Evolutionary conservation across 2,329 filamentous ascomycete species (phyloP), one percentile per base, ranked within the genome.

Genomic region (Talaromyces sp.): DNA sequence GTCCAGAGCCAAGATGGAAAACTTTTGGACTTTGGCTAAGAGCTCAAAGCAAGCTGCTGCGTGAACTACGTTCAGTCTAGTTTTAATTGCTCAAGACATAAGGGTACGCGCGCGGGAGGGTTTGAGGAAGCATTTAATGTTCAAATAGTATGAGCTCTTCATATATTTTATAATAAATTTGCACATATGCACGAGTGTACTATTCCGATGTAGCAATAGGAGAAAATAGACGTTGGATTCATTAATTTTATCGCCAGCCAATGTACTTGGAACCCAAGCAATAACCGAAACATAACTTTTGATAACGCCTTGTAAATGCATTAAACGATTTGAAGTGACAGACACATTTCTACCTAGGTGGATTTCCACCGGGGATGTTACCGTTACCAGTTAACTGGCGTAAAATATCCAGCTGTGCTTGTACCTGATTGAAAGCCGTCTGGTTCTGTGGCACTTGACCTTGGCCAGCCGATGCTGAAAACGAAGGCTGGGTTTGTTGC

Each of bases 21-120:
- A 89, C 69, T 93, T 99, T 71, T 99, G 95, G 95, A 89, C 89
- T 10, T 78, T 95, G 68, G 93, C 93, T 0, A 96, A 96, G 81
- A 91, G 78, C 63, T 75, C 78, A 61, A 81, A 80, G 71, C 70
- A 47, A 25, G 51, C 36, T 17, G 25, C 27, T 44, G 19, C 52
- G 17, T 62, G 10, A 56, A 19, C 6, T 28, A 30, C 42, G 4
- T 44, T 4, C 2, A 5, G 15, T 39, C 17, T 25, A n/a, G n/a
- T n/a, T n/a, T n/a, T n/a, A n/a, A n/a, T n/a, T n/a, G n/a, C n/a
- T n/a, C n/a, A n/a, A n/a, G n/a, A n/a, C n/a, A n/a, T n/a, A n/a
- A n/a, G n/a, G n/a, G n/a, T n/a, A n/a, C 11, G 33, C 13, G 17
- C 17, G 2, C 17, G 17, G n/a, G 36, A 5, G 9, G 17, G n/a